Base-by-base conservation (phyloP, 2,329 filamentous ascomycete species). In the Alternaria infectoria region DNA sequence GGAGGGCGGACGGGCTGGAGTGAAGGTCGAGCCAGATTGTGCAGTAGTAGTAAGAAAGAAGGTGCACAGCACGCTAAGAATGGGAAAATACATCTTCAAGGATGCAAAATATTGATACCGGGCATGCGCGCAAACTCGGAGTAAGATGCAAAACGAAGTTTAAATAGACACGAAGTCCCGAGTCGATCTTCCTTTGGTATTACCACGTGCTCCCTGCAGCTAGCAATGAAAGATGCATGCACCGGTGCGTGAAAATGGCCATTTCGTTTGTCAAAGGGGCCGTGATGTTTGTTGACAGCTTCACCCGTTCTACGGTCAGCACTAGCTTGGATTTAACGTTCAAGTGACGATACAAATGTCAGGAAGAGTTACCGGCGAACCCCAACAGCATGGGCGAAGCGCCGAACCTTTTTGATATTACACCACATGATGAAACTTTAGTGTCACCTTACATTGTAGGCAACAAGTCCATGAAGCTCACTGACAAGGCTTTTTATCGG, bases 1-100 rank as follows among this genome's bases (percentile, higher is more conserved):
- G 2, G 90, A 86, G 15, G 90, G 90, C 45, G 90, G 90, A 7
- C 89, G 84, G 36, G 87, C 86, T 32, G 90, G 90, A 36, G 81
- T 83, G 74, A 91, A 92, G 2, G 83, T 87, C 10, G 89, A 90
- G 44, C 66, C 49, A 11, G 59, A 44, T 30, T 68, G 59, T 23
- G 66, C 59, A 32, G 62, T 58, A 45, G 60, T 56, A 36, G 57
- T 56, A 8, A 66, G 46, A 52, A 77, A 45, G 21, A 76, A 58
- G 49, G 49, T 57, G 50, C 66, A 58, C n/a, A 77, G 54, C 26
- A 61, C 40, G 56, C 62, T 43, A 6, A 76, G 56, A 19, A 62
- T 61, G 19, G 59, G 63, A 26, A 72, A 30, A 61, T 57, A 55
- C 74, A 78, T 78, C 19, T 26, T 69, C 25, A 45, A 28, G n/a